Percentiles rank a stretch among this genome's conserved stretches.
phyloP scores from a whole-genome alignment of 2,329 filamentous ascomycete genomes.

The Ophiocordyceps unilateralis region DNA sequence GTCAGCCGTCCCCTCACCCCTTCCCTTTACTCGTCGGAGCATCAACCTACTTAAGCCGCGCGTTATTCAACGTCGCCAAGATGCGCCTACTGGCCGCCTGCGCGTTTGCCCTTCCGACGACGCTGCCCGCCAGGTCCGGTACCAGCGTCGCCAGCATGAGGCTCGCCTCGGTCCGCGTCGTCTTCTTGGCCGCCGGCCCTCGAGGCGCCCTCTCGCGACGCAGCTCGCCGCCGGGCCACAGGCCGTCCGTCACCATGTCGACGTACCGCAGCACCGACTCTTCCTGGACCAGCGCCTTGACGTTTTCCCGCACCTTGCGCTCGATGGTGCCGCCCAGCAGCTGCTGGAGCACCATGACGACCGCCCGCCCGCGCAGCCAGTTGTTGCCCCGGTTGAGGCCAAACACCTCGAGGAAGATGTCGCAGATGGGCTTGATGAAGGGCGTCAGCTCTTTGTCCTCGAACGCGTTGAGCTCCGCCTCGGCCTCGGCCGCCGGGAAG shows the following conservation, averaged over 20 bases:
- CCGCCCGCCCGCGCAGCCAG: constrained; percentile 88
- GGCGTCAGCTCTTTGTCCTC: constrained; percentile 80
- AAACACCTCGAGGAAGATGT: constrained; percentile 91
- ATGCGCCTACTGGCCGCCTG: constrained; percentile 77
- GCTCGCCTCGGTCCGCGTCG: constrained; percentile 71
- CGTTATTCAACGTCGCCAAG: constrained; percentile 83
- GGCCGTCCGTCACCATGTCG: constrained; percentile 48
- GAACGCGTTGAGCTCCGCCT: constrained; percentile 85
- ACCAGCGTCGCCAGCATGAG: constrained; percentile 78
- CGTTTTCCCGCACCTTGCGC: constrained; percentile 77
- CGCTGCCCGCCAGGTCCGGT: constrained; percentile 79
- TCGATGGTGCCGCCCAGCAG: constrained; percentile 92
- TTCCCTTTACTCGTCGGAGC: no score
- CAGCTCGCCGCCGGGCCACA: constrained; percentile 63
- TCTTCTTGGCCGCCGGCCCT: constrained; percentile 55
- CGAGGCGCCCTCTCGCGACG: constrained; percentile 35
- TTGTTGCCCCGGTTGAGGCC: constrained; percentile 91
- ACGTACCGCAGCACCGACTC: constrained; percentile 66
- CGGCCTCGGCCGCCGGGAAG: constrained; percentile 53
- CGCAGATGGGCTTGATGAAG: constrained; percentile 96
- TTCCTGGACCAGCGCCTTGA: constrained; percentile 57
- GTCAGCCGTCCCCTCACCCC: background rate
- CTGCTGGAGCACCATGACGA: constrained; percentile 92
- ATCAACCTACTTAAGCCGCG: constrained; percentile 60
- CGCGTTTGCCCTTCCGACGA: constrained; percentile 84